phyloP scores from a whole-genome alignment of 495 filamentous ascomycete species.

The Bacidia gigantensis region DNA sequence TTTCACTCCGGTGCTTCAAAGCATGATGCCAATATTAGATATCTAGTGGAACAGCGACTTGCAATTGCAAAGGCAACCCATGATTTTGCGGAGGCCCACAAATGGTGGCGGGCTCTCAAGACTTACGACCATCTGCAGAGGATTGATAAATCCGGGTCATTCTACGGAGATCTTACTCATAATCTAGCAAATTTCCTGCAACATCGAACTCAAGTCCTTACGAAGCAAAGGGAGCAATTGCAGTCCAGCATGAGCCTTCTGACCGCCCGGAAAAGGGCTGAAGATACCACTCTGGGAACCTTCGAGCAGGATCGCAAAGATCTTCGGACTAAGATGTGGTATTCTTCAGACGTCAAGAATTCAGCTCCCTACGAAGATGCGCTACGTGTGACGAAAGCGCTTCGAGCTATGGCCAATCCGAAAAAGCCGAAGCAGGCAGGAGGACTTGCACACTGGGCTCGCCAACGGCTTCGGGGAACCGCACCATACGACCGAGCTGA shows the following conservation, averaged over 20 bases:
- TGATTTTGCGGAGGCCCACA: conserved; percentile 8
- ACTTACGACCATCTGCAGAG: conserved; percentile 1
- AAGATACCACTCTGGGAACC: background rate
- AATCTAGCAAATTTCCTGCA: background rate
- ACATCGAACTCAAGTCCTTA: background rate
- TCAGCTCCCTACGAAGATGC: conserved; percentile 84
- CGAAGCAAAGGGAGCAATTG: background rate
- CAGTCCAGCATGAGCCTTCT: background rate
- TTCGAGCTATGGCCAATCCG: conserved; percentile 74
- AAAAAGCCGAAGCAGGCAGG: conserved; percentile 28
- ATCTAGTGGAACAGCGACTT: conserved; percentile 6
- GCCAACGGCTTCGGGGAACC: conserved; percentile 15
- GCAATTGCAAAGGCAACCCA: conserved; percentile 1
- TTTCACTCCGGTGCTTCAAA: too few relatives aligned
- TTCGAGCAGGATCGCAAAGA: conserved; percentile 28
- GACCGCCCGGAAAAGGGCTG: background rate
- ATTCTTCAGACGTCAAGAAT: conserved; percentile 88
- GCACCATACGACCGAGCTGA: conserved; percentile 38
- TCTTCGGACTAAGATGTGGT: conserved; percentile 95
- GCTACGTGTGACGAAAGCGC: conserved; percentile 67
- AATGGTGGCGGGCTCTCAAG: conserved; percentile 10
- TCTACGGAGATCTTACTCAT: background rate
- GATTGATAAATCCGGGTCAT: background rate
- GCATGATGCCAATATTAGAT: background rate
- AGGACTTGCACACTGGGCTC: conserved; percentile 20